Conservation (phyloP, 768 basidiomycete genomes). For the Dictyophora rubrovolvata region DNA sequence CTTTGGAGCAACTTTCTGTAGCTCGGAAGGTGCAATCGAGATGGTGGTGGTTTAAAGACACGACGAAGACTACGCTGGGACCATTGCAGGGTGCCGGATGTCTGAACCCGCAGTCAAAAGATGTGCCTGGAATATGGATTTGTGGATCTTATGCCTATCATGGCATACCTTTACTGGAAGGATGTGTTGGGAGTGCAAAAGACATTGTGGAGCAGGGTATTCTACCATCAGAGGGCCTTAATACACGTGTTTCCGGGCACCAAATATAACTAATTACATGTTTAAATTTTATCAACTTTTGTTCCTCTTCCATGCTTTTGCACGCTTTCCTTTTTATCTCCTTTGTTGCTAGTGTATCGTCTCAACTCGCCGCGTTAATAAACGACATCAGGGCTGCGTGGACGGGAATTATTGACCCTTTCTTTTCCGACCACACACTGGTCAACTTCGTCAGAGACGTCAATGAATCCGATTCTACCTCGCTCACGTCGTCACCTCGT, state of each 20-base stretch:
- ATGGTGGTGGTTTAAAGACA: conserved; percentile 35
- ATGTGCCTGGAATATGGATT: conserved; percentile 50
- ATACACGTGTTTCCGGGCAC: too few relatives aligned
- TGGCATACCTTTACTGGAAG: conserved; percentile 72
- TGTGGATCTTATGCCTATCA: conserved; percentile 60
- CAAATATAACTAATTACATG: too few relatives aligned
- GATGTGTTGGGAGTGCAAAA: conserved; percentile 67
- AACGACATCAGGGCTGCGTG: conserved; percentile 6
- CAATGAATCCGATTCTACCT: not conserved
- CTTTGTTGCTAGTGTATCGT: not conserved
- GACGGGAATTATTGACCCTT: not conserved
- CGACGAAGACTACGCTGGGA: conserved; percentile 32
- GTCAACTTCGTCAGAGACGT: not conserved
- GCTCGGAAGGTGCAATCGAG: conserved; percentile 17
- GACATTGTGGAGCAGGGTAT: conserved; percentile 31
- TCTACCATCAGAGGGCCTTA: conserved; percentile 12
- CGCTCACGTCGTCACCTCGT: not conserved
- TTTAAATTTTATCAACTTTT: too few relatives aligned
- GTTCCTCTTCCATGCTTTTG: too few relatives aligned
- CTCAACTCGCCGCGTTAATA: not conserved
- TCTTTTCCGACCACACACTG: not conserved
- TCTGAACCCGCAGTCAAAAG: conserved; percentile 12
- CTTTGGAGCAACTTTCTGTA: conserved; percentile 35
- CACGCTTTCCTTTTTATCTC: not conserved
- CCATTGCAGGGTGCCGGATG: conserved; percentile 39